A percentile compares a stretch with the other conserved stretches of the same genome.
phyloP scores from a whole-genome alignment of 331 rosid species.

The Ulmus americana region DNA sequence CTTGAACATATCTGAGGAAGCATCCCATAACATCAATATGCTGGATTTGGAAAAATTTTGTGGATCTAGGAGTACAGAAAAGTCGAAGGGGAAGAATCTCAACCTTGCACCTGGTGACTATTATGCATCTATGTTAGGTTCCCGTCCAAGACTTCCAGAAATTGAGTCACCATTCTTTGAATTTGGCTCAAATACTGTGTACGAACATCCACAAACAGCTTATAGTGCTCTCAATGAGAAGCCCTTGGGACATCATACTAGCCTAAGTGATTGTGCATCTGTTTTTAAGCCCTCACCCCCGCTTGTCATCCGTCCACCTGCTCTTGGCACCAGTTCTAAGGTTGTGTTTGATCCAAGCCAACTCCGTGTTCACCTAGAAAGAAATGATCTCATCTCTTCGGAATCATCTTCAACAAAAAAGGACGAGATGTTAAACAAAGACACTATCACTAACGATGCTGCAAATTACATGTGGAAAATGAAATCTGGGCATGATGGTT shows the following conservation, averaged over 20 bases:
- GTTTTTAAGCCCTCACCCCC: conserved; percentile 20
- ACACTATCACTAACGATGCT: conserved; percentile 24
- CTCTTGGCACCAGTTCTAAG: conserved; percentile 29
- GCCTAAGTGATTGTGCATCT: conserved; percentile 22
- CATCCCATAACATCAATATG: conserved; percentile 24
- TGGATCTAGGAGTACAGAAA: conserved; percentile 26
- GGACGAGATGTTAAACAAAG: conserved; percentile 30
- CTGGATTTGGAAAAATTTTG: conserved; percentile 30
- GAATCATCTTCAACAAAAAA: conserved; percentile 30
- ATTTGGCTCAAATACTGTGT: conserved; percentile 27
- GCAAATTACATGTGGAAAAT: conserved; percentile 31
- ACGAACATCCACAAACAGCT: conserved; percentile 12
- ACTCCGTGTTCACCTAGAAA: conserved; percentile 39
- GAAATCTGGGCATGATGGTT: conserved; percentile 36
- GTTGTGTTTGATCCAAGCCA: conserved; percentile 33
- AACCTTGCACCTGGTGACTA: conserved; percentile 32
- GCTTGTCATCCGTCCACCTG: conserved; percentile 25
- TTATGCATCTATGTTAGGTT: conserved; percentile 31
- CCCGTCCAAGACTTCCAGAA: conserved; percentile 35
- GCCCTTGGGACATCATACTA: conserved; percentile 23
- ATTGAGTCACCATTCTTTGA: conserved; percentile 25
- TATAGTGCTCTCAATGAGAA: conserved; percentile 32
- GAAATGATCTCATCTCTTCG: conserved; percentile 33
- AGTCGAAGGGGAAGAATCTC: conserved; percentile 26
- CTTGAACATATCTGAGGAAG: conserved; percentile 28